Evolutionary conservation across 169 alveolate genomes (phyloP), one percentile per base, ranked within the genome.

Genomic region (Theileria equi): DNA sequence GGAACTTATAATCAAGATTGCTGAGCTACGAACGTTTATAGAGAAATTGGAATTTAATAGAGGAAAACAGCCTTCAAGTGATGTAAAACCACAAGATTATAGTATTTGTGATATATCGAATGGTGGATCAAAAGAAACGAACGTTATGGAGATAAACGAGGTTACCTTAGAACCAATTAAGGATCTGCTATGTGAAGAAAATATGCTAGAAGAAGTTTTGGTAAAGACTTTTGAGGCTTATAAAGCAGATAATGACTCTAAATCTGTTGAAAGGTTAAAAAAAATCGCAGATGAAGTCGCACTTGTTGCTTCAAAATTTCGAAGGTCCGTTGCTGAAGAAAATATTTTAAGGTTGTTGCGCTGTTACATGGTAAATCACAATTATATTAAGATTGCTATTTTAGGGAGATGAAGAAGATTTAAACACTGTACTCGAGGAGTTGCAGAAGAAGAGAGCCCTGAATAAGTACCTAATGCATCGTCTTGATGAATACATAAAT

Each of bases 201-300:
- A 62, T 50, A 41, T 77, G 52, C 48, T 77, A 10, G 86, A 77
- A 62, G 86, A 77, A 25, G 86, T 77, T 5, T 43, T 77, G 35
- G 78, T 69, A 28, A 77, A 44, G 62, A 81, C 86, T 4, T 52
- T 77, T 41, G 60, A 50, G 58, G 69, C 54, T 0, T 77, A 77
- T 40, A 54, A 54, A 19, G 48, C 59, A 11, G 32, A 29, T 17
- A 50, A 68, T 19, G 86, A 77, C 53, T 36, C 26, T 13, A 62
- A 31, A 8, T 36, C 79, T 31, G n/a, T 77, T 28, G 43, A 57
- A 23, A 49, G 86, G 3, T 43, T 77, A 35, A 41, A 65, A 29
- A 38, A 21, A 2, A 77, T 77, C 28, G 81, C 86, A 7, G 60
- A 32, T 19, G 74, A 77, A 31, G 59, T 77, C 23, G 81, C 62